A percentile compares a stretch with the other conserved stretches of the same genome.
Conservation (phyloP, 2,329 filamentous ascomycete genomes). For the Penicillium sp. region DNA sequence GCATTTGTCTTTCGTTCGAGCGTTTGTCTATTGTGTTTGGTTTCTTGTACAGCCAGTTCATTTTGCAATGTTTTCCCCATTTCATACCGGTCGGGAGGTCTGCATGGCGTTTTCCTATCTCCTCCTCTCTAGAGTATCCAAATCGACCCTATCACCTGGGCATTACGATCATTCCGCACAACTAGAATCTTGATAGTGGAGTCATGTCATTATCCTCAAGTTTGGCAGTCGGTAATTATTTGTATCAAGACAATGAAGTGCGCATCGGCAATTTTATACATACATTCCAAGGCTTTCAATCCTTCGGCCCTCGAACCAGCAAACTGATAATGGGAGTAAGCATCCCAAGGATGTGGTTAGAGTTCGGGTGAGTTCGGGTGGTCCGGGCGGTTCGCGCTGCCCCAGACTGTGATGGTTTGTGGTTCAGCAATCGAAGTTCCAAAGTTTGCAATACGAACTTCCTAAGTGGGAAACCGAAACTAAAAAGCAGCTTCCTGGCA, state of each 20-base stretch:
- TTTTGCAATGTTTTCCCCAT: background rate
- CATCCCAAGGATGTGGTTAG: background rate
- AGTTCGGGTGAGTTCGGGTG: background rate
- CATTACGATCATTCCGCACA: no score
- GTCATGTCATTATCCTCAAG: no score
- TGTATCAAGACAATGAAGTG: no score
- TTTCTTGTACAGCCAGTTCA: background rate
- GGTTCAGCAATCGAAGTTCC: background rate
- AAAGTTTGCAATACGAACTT: background rate
- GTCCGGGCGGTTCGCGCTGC: background rate
- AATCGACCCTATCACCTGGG: no score
- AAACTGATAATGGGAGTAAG: no score
- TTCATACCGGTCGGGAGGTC: background rate
- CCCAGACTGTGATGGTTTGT: background rate
- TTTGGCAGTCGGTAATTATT: no score
- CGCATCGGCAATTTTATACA: no score
- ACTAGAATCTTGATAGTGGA: no score
- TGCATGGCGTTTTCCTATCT: background rate
- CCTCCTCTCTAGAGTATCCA: background rate
- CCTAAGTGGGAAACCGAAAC: background rate
- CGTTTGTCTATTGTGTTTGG: background rate
- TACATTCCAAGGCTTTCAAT: no score
- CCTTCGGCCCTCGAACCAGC: no score
- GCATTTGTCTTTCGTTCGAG: slow-evolving; percentile 8
- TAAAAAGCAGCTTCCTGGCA: background rate